A percentile compares a stretch with the other conserved stretches of the same genome.
These are phyloP conservation scores for Powellomyces hirtus DNA, from an alignment of 192 early-diverging fungal genomes.

Conservation along the genomic window DNA sequence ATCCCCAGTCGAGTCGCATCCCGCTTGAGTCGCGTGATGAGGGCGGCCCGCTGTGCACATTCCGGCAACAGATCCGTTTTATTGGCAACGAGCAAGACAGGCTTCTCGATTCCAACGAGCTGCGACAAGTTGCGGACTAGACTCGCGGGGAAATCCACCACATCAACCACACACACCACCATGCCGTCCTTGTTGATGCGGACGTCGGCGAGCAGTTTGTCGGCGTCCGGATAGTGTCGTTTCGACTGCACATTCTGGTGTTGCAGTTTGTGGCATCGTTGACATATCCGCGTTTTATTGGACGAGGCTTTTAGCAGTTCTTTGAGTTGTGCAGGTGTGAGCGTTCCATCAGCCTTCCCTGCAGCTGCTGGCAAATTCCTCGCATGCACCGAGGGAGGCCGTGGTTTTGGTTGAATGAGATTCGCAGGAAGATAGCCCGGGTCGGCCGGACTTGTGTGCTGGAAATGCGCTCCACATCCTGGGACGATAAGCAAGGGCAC, in stretches of 20 bases:
- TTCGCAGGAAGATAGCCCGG: too few species aligned
- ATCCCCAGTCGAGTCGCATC: not conserved
- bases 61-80: constrained; percentile 69
- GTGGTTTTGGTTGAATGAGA: too few species aligned
- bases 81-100: constrained; percentile 66
- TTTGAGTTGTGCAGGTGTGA: constrained; percentile 17
- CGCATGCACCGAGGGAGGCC: too few species aligned
- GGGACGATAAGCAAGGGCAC: too few species aligned
- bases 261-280: constrained; percentile 64
- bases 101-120: constrained; percentile 45
- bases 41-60: not conserved
- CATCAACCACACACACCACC: constrained; percentile 61
- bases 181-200: constrained; percentile 42
- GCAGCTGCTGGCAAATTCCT: too few species aligned
- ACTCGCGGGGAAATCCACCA: constrained; percentile 68
- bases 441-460: too few species aligned
- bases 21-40: not conserved
- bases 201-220: constrained; percentile 11
- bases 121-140: constrained; percentile 48
- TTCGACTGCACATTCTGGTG: constrained; percentile 47
- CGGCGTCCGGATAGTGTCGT: constrained; percentile 40
- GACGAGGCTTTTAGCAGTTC: constrained; percentile 16
- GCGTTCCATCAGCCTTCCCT: too few species aligned
- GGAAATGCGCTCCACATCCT: too few species aligned
- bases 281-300: constrained; percentile 49